Base-by-base conservation (phyloP, 1,284 basidiomycete genomes). In the Sphaerobolus stellatus region DNA sequence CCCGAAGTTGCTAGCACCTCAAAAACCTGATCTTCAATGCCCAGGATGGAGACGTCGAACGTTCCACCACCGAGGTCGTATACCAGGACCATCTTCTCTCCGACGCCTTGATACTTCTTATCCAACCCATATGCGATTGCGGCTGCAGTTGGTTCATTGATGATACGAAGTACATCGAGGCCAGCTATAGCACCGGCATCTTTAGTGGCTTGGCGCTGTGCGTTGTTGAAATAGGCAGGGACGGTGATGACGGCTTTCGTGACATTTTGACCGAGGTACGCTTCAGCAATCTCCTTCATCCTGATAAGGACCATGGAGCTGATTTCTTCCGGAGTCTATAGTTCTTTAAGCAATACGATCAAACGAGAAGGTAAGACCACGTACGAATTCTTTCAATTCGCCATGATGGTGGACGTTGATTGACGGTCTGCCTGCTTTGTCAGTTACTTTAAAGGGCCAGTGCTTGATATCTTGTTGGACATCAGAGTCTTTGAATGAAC, bases 211-310 rank as follows among this genome's bases (percentile, higher is more conserved):
- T 96, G 94, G 73, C 95, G 94, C 76, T 99, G 96, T 69, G 95
- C 93, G 77, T 99, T 94, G 75, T 98, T 98, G 86, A 97, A 96
- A 81, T 95, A 98, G 52, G 96, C 96, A 55, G 96, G 96, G 66
- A 98, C 95, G 40, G 96, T 98, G 70, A 99, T 93, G 57, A 98
- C 95, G 58, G 96, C 94, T 75, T 99, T 93, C 52, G 92, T 95
- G 71, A 99, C 96, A 73, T 94, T 91, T 71, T 94, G 83, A 62
- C 94, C 95, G 57, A 99, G 88, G 76, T 98, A 98, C 22, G 94
- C 92, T 81, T 98, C 96, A 59, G 96, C 96, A 44, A 93, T 98
- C 79, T 98, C 96, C 84, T 98, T 98, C 95, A 99, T 98, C 83
- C 98, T 98, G 58, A 73, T 79, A 58, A 98, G 77, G 66, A 99